These are phyloP conservation scores for Yamadazyma spencermartinsiae DNA, from an alignment of 1,139 yeast genomes.

Conservation along the genomic window DNA sequence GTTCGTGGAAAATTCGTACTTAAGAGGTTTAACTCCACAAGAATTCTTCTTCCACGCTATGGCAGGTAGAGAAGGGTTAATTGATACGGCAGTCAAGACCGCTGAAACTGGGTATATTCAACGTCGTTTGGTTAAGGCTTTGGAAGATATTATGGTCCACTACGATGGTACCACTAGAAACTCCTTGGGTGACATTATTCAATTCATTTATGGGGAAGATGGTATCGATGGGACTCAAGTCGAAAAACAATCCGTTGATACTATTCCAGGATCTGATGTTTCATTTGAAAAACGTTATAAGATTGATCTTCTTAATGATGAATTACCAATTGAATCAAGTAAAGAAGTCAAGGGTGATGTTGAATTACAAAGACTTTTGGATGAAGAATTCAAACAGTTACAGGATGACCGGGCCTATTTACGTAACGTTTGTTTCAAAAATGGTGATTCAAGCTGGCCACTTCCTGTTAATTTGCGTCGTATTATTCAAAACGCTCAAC, in stretches of 20 bases:
- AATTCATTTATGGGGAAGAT: slow-evolving; percentile 97
- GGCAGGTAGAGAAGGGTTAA: slow-evolving; percentile 99
- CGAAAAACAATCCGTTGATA: slow-evolving; percentile 94
- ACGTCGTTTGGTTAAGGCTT: slow-evolving; percentile 96
- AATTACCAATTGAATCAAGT: slow-evolving; percentile 76
- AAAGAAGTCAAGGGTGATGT: slow-evolving; percentile 90
- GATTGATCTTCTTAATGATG: slow-evolving; percentile 79
- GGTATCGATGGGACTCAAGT: slow-evolving; percentile 98
- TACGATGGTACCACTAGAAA: slow-evolving; percentile 98
- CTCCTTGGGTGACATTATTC: slow-evolving; percentile 93
- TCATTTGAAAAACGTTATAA: slow-evolving; percentile 83
- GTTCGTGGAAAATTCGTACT: slow-evolving; percentile 93
- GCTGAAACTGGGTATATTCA: slow-evolving; percentile 99
- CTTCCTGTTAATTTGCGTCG: slow-evolving; percentile 96
- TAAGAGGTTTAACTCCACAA: slow-evolving; percentile 97
- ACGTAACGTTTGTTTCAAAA: slow-evolving; percentile 78
- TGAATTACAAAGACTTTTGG: slow-evolving; percentile 75
- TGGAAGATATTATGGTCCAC: slow-evolving; percentile 98
- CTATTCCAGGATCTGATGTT: slow-evolving; percentile 89
- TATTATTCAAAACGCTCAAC: slow-evolving; percentile 95
- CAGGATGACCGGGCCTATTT: slow-evolving; percentile 73
- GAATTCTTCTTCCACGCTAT: slow-evolving; percentile 99
- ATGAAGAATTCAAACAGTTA: slow-evolving; percentile 81
- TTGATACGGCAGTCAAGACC: slow-evolving; percentile 98
- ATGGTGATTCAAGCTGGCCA: slow-evolving; percentile 97